Percentiles rank a stretch among this genome's conserved stretches.
Evolutionary conservation across 768 basidiomycete genomes (phyloP).

Genomic region (Mycena maculata): DNA sequence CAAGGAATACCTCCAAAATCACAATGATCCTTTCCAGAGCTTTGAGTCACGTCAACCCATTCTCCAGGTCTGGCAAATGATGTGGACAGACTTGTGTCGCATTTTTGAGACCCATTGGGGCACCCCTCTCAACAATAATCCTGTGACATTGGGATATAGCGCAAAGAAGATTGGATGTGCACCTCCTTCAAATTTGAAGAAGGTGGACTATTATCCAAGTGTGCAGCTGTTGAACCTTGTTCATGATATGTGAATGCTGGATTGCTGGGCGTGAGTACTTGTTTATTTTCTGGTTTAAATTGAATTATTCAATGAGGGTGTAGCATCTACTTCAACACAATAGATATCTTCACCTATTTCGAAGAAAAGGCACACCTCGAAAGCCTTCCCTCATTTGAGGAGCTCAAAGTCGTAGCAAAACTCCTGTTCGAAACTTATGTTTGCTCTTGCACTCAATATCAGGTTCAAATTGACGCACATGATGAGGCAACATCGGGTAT

Average conservation of each 20-base stretch:
- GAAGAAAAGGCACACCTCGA: neutral
- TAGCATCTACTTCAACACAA: neutral
- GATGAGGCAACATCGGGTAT: neutral
- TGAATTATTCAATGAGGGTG: too few species aligned
- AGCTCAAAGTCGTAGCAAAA: neutral
- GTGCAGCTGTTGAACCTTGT: conserved; percentile 35
- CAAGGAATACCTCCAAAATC: conserved; percentile 13
- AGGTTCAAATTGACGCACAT: neutral
- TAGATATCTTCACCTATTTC: conserved; percentile 3
- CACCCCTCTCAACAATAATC: conserved; percentile 30
- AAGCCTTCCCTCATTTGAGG: neutral
- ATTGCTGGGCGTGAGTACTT: conserved; percentile 31
- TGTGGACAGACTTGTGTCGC: conserved; percentile 46
- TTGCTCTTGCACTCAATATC: neutral
- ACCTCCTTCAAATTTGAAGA: conserved; percentile 38
- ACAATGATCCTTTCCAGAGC: conserved; percentile 32
- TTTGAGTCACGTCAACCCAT: conserved; percentile 38
- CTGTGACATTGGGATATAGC: conserved; percentile 30
- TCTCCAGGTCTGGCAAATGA: conserved; percentile 47
- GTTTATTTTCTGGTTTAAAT: neutral
- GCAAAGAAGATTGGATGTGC: conserved; percentile 36
- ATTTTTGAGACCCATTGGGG: conserved; percentile 40
- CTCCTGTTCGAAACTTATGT: conserved; percentile 10
- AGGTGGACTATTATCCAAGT: conserved; percentile 41
- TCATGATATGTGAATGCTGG: conserved; percentile 37